A percentile compares a stretch with the other conserved stretches of the same genome.
These are phyloP conservation scores for Mycosarcoma mackinlayi DNA, from an alignment of 1,284 basidiomycete genomes.

Conservation along the genomic window DNA sequence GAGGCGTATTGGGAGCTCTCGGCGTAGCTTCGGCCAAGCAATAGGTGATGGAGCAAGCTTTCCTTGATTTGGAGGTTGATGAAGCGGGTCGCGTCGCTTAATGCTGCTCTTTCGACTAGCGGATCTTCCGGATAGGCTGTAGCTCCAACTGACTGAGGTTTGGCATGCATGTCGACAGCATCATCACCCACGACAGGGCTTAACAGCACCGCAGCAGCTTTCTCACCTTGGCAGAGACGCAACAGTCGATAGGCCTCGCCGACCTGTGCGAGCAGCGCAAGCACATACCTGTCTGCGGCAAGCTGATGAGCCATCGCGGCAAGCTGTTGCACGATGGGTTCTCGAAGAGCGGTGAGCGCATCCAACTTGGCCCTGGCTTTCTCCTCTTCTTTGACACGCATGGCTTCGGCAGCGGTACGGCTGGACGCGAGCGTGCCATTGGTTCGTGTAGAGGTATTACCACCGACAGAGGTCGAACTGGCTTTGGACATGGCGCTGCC, in stretches of 20 bases:
- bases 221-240: conserved; percentile 47
- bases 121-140: conserved; percentile 1
- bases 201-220: conserved; percentile 41
- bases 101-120: background rate
- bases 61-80: conserved; percentile 35
- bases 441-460: conserved; percentile 11
- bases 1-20: conserved; percentile 59
- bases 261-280: conserved; percentile 42
- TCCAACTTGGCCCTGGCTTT: conserved; percentile 21
- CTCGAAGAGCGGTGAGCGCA: conserved; percentile 21
- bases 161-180: background rate
- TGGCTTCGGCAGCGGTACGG: conserved; percentile 37
- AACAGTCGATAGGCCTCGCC: conserved; percentile 59
- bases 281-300: conserved; percentile 42
- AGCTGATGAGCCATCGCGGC: conserved; percentile 29
- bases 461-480: conserved; percentile 25
- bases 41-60: conserved; percentile 46
- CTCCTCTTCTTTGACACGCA: conserved; percentile 39
- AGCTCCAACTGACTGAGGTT: background rate
- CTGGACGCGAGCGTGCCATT: conserved; percentile 24
- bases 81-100: conserved; percentile 1
- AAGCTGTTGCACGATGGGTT: conserved; percentile 22
- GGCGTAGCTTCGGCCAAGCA: conserved; percentile 58
- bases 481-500: conserved; percentile 47
- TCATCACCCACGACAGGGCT: conserved; percentile 2